Evolutionary conservation across 2,329 filamentous ascomycete species (phyloP), one percentile per base, ranked within the genome.

Genomic region (Microdochium bolleyi): DNA sequence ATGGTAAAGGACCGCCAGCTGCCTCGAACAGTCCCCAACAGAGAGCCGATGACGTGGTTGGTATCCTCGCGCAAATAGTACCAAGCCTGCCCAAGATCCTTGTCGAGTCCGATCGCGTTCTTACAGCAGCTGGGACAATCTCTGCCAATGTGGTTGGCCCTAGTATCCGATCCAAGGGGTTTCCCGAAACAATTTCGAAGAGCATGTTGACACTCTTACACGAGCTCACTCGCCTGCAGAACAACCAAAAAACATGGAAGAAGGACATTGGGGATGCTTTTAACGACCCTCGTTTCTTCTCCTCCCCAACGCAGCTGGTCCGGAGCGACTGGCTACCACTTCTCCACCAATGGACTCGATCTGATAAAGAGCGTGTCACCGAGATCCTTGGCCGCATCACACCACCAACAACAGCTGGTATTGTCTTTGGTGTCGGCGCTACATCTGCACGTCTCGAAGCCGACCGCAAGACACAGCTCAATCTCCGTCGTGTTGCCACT

Each of bases 341-440:
- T 14, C 70, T 99, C 22, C 85, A 83, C 38, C 90, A 96, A 65
- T 96, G 92, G 88, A 80, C 84, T 3, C 72, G 92, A 14, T 82
- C 82, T 16, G 94, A 99, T 67, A 96, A 95, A 70, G 92, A 96
- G 52, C 84, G 88, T 49, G 80, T 99, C 70, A 75, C 85, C 0
- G 94, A 99, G 56, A 74, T 96, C 3, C 71, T 97, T 9, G 77
- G 81, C 37, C 86, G 90, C 21, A 80, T 99, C 56, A 85, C 85
- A 5, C 82, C 92, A 3, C 94, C 94, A 5, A 90, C 92, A 1
- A 92, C 92, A 14, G 94, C 95, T 0, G 94, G 94, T 9, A 95
- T 99, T 60, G 92, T 99, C 66, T 99, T 49, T 63, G 94, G 94
- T n/a, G 94, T 99, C 0, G 95, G 95, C 11, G 94, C 94, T 7